phyloP scores from a whole-genome alignment of 2,329 filamentous ascomycete genomes.

The Colletotrichum salicis region DNA sequence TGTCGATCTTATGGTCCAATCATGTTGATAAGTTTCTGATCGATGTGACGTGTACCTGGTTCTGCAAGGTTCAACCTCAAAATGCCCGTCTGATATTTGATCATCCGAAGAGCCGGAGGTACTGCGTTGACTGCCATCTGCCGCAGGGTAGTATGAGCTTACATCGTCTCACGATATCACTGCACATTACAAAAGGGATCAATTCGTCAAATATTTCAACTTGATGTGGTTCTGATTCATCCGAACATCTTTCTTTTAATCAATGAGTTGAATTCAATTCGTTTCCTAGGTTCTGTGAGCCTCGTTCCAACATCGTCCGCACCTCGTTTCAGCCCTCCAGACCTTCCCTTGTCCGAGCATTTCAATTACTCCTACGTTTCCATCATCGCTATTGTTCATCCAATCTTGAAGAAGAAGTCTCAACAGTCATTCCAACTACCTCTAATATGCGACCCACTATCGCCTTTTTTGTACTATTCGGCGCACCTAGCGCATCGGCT shows the following conservation, averaged over 20 bases:
- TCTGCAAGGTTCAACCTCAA: conserved; percentile 22
- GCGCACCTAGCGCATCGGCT: conserved; percentile 23
- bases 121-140: not conserved
- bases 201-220: not conserved
- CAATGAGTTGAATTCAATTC: conserved; percentile 23
- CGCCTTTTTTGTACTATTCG: conserved; percentile 12
- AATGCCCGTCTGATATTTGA: conserved; percentile 24
- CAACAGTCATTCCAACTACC: not conserved
- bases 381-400: not conserved
- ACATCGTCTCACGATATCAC: not conserved
- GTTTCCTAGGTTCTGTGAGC: conserved; percentile 20
- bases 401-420: not conserved
- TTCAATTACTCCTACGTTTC: not conserved
- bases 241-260: conserved; percentile 10
- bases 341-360: not conserved
- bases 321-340: not conserved
- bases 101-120: conserved; percentile 5
- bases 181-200: conserved; percentile 8
- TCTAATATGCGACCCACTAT: conserved; percentile 20
- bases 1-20: conserved; percentile 21
- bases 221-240: conserved; percentile 5
- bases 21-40: not conserved
- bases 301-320: not conserved
- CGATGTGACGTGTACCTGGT: not conserved
- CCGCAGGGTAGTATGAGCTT: conserved; percentile 9